Evolutionary conservation across 2,329 filamentous ascomycete species (phyloP).

Genomic region (Colletotrichum camelliae): DNA sequence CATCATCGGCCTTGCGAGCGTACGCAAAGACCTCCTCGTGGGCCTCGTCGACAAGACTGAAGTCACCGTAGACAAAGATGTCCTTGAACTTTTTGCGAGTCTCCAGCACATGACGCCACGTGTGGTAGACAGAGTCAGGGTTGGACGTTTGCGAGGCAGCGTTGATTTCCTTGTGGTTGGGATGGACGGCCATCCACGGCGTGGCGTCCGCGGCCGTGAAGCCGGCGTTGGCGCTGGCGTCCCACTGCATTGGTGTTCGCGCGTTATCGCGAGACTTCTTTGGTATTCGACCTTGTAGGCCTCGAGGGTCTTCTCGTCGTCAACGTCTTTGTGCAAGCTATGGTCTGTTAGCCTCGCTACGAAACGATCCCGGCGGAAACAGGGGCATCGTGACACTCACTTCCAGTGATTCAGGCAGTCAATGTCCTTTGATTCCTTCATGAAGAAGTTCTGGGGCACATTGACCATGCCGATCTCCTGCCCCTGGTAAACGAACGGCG

Average conservation of each 20-base stretch:
- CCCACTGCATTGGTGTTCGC: constrained; percentile 76
- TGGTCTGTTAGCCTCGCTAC: neutral
- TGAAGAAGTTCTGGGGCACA: constrained; percentile 63
- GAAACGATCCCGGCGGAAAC: neutral
- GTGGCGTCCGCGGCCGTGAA: constrained; percentile 59
- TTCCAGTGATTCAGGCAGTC: constrained; percentile 60
- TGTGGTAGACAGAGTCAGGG: constrained; percentile 59
- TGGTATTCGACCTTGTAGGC: constrained; percentile 52
- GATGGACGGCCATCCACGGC: constrained; percentile 76
- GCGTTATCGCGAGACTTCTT: constrained; percentile 71
- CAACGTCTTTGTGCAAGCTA: constrained; percentile 42
- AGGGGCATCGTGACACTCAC: constrained; percentile 28
- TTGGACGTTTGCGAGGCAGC: constrained; percentile 58
- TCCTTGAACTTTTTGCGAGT: constrained; percentile 66
- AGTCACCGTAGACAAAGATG: constrained; percentile 70
- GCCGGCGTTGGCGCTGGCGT: constrained; percentile 62
- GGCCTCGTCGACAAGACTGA: constrained; percentile 40
- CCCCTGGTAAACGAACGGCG: constrained; percentile 72
- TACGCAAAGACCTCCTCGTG: constrained; percentile 44
- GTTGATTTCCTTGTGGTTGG: constrained; percentile 68
- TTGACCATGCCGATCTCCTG: constrained; percentile 74
- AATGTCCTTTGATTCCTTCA: constrained; percentile 73
- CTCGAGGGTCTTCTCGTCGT: constrained; percentile 42
- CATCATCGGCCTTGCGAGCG: constrained; percentile 34
- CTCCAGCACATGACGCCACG: constrained; percentile 65